Conservation (phyloP, 73 alveolate genomes). For the Durusdinium trenchii region DNA sequence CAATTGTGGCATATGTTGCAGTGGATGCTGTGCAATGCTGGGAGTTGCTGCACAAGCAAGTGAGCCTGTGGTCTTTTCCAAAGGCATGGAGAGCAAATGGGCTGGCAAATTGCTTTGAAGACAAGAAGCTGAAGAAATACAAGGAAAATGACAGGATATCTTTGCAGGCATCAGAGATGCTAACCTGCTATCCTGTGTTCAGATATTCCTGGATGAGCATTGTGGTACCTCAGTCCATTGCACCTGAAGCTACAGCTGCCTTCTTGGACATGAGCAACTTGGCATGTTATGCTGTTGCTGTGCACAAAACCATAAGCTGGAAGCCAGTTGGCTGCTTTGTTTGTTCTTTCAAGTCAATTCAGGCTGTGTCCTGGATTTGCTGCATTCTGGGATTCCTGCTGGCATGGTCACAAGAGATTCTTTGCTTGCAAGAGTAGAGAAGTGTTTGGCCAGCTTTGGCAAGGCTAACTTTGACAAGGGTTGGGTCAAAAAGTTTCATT, state of each 20-base stretch:
- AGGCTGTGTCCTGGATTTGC: neutral
- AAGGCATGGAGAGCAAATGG: neutral
- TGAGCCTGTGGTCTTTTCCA: neutral
- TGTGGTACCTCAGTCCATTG: no score
- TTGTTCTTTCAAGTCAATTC: neutral
- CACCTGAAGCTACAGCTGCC: neutral
- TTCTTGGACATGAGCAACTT: neutral
- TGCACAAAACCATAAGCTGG: neutral
- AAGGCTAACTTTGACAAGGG: no score
- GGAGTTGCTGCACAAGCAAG: neutral
- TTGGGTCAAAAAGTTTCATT: no score
- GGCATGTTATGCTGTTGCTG: slow-evolving; percentile 4
- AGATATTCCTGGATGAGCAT: no score
- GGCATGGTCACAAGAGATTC: neutral
- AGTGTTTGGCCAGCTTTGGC: no score
- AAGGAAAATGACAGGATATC: neutral
- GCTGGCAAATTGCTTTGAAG: neutral
- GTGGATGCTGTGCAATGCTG: neutral
- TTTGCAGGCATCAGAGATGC: neutral
- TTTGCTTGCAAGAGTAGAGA: neutral
- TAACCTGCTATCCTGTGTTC: no score
- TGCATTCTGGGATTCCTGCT: neutral
- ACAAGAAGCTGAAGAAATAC: neutral
- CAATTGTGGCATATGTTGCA: neutral
- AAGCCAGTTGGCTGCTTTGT: neutral